Conservation (phyloP, 2,329 filamentous ascomycete genomes). For the Fusarium coffeatum region DNA sequence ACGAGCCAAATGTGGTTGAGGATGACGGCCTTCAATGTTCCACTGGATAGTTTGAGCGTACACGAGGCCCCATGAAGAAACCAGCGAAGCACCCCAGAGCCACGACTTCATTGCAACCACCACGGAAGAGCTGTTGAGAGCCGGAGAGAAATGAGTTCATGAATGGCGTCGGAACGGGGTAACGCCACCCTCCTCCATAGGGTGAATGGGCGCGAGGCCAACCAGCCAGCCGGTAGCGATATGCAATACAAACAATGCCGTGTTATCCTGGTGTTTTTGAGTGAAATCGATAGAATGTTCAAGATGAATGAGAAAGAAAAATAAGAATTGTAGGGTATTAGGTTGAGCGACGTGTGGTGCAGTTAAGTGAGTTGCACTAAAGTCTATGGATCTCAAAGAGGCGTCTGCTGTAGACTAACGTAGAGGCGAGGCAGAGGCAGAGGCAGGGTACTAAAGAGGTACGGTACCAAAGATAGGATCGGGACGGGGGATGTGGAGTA, state of each 20-base stretch:
- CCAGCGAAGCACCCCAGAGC: slow-evolving; percentile 35
- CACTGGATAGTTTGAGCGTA: slow-evolving; percentile 58
- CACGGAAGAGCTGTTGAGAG: slow-evolving; percentile 1
- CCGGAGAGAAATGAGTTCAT: slow-evolving; percentile 21
- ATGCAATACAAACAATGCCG: slow-evolving; percentile 3
- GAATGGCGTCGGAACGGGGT: slow-evolving; percentile 34
- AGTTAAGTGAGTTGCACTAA: slow-evolving; percentile 6
- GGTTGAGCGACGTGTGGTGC: slow-evolving; percentile 2
- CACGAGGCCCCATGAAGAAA: slow-evolving; percentile 40
- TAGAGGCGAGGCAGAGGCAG: slow-evolving; percentile 7
- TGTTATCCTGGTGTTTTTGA: not conserved
- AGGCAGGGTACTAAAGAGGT: slow-evolving; percentile 1
- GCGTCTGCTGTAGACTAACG: slow-evolving; percentile 29
- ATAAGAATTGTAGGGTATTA: slow-evolving; percentile 3
- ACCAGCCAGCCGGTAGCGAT: slow-evolving; percentile 20
- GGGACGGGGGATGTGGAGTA: slow-evolving; percentile 38
- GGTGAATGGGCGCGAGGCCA: slow-evolving; percentile 26
- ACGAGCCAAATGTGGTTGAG: slow-evolving; percentile 48
- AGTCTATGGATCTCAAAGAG: slow-evolving; percentile 24
- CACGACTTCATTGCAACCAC: slow-evolving; percentile 44
- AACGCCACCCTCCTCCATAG: slow-evolving; percentile 44
- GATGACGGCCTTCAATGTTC: slow-evolving; percentile 57
- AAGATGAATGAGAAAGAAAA: not conserved
- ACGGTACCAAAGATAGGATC: slow-evolving; percentile 33
- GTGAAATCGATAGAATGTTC: not conserved